Conservation (phyloP, 768 basidiomycete species). For the Termitomyces sp. region DNA sequence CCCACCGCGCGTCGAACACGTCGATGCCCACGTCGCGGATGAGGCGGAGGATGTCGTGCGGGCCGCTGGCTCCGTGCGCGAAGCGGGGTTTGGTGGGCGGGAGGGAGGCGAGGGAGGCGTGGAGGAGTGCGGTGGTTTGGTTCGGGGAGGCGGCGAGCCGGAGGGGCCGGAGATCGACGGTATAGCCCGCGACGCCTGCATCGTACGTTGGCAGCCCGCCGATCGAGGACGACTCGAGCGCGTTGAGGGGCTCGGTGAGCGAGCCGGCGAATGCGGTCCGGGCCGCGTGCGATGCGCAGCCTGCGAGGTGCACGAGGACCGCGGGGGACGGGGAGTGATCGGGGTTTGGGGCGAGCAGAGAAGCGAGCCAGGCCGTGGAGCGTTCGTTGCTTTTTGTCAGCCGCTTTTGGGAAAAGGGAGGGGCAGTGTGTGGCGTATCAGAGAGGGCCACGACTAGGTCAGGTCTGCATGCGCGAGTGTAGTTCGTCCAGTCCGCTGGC, state of each 20-base stretch:
- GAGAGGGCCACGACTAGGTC: slow-evolving; percentile 69
- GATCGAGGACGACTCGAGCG: slow-evolving; percentile 42
- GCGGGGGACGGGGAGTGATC: slow-evolving; percentile 24
- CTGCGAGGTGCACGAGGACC: slow-evolving; percentile 68
- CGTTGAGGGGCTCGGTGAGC: slow-evolving; percentile 26
- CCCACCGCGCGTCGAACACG: slow-evolving; percentile 73
- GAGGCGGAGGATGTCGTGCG: slow-evolving; percentile 72
- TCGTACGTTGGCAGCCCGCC: slow-evolving; percentile 54
- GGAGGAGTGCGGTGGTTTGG: slow-evolving; percentile 33
- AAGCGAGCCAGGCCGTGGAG: slow-evolving; percentile 56
- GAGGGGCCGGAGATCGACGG: slow-evolving; percentile 59
- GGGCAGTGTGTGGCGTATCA: slow-evolving; percentile 61
- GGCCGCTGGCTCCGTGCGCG: slow-evolving; percentile 48
- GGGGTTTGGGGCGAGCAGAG: slow-evolving; percentile 33
- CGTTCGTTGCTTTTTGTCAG: slow-evolving; percentile 72
- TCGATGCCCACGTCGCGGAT: slow-evolving; percentile 66
- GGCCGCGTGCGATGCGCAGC: slow-evolving; percentile 49
- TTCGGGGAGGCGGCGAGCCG: slow-evolving; percentile 21
- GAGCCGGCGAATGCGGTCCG: slow-evolving; percentile 58
- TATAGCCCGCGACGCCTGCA: slow-evolving; percentile 66
- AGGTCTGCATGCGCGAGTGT: slow-evolving; percentile 49
- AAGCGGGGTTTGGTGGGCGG: slow-evolving; percentile 58
- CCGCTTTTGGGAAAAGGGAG: slow-evolving; percentile 74
- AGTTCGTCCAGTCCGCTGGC: slow-evolving; percentile 48
- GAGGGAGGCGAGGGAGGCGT: slow-evolving; percentile 54